Evolutionary conservation across 225 moss, liverwort and hornwort genomes (phyloP), one percentile per base, ranked within the genome.

Genomic region (Rhytidiadelphus loreus): DNA sequence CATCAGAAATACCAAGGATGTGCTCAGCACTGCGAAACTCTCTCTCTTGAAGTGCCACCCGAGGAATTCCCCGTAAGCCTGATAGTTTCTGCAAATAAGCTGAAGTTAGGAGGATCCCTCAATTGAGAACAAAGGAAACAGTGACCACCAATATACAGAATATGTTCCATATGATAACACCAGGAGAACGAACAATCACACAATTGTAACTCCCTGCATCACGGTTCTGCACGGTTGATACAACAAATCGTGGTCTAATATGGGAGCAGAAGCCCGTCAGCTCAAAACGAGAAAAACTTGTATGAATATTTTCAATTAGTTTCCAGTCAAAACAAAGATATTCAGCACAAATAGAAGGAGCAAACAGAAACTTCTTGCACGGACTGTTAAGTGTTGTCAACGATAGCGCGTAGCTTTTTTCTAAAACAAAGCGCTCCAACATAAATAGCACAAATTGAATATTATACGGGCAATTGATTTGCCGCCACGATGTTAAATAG

Each of bases 1-100:
- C 94, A 90, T 98, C 98, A 44, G 98, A 98, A 65, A 97, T 93
- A 82, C 95, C 98, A 33, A 98, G 93, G 81, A 95, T 96, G 83
- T 93, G 96, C 85, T 98, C 98, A 85, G 97, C 98, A 90, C 95
- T 93, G 69, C 93, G 90, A 85, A 95, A 95, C 30, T 95, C 97
- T 73, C 92, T 95, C 85, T 93, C 95, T 76, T 96, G 94, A 72
- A 94, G 59, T 29, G 93, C 92, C 53, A 93, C 90, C 87, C 93
- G 93, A 35, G 92, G 95, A 88, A 86, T 95, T 81, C 97, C 96
- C 81, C 93, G 92, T 88, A 92, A 89, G 76, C 97, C 97, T 59
- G 91, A 97, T 55, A 98, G 93, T 64, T 91, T 86, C 92, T 98
- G 92, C 75, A 83, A 87, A 87, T 39, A 82, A 88, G 76, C 32